phyloP scores from a whole-genome alignment of 352 stramenopile species.

The Thalassiosira tumida region DNA sequence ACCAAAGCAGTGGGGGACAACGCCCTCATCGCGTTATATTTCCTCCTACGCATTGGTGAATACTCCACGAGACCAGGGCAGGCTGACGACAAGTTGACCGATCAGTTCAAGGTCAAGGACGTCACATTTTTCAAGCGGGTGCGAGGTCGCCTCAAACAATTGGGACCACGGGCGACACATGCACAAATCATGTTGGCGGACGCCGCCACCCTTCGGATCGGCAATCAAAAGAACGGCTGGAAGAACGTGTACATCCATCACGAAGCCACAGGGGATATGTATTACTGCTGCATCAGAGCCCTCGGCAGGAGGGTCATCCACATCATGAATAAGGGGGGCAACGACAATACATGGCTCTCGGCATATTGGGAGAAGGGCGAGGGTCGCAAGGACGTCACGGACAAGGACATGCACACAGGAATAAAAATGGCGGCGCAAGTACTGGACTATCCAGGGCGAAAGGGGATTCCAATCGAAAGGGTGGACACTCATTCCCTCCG shows the following conservation, averaged over 20 bases:
- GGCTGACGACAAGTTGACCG: background rate
- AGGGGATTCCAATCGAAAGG: constrained; percentile 4
- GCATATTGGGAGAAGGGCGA: background rate
- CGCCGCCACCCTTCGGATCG: background rate
- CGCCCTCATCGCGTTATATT: constrained; percentile 18
- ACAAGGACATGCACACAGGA: background rate
- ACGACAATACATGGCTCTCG: background rate
- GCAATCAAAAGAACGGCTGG: constrained; percentile 18
- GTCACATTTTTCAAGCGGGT: background rate
- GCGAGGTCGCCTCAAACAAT: background rate
- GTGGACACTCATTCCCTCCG: constrained; percentile 10
- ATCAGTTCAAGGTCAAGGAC: background rate
- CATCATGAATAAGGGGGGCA: background rate
- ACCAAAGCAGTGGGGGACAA: background rate
- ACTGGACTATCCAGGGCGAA: background rate
- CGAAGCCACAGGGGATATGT: background rate
- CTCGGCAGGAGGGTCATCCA: background rate
- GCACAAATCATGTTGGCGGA: background rate
- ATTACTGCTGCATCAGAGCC: background rate
- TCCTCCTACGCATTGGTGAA: background rate
- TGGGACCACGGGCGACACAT: background rate
- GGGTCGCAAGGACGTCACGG: background rate
- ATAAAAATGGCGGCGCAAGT: background rate
- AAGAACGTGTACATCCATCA: constrained; percentile 29
- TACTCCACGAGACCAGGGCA: background rate